A percentile compares a stretch with the other conserved stretches of the same genome.
phyloP scores from a whole-genome alignment of 139 green algal genomes.

The Chlamydomonas asymmetrica region DNA sequence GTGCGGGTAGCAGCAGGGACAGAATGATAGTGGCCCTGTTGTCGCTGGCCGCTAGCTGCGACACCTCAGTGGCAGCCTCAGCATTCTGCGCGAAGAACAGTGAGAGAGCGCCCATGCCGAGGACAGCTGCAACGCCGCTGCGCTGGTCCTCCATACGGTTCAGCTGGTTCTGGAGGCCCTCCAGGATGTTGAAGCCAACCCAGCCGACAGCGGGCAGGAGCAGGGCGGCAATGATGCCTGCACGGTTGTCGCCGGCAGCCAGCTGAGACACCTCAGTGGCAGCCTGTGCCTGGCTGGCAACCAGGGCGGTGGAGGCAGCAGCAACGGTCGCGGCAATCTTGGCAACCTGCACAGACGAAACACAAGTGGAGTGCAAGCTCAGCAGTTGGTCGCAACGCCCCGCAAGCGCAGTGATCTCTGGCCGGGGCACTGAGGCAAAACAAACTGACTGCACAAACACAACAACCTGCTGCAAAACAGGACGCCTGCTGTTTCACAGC shows the following conservation, averaged over 20 bases:
- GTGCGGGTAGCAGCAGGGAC: constrained; percentile 46
- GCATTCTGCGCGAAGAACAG: constrained; percentile 52
- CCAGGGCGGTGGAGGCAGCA: too few species aligned
- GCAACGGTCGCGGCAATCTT: too few species aligned
- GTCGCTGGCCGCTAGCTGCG: constrained; percentile 69
- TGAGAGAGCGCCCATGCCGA: constrained; percentile 37
- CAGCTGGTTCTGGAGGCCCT: constrained; percentile 63
- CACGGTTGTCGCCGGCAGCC: constrained; percentile 58
- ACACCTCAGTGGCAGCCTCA: constrained; percentile 74
- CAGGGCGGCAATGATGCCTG: constrained; percentile 45
- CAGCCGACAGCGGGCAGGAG: constrained; percentile 70
- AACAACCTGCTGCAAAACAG: too few species aligned
- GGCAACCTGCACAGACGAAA: too few species aligned
- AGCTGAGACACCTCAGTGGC: constrained; percentile 65
- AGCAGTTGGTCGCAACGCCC: too few species aligned
- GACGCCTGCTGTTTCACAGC: too few species aligned
- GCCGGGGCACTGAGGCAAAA: too few species aligned
- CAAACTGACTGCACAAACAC: too few species aligned
- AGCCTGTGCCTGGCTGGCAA: constrained; percentile 16
- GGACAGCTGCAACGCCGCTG: constrained; percentile 23
- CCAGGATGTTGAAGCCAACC: constrained; percentile 78
- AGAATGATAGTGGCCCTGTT: constrained; percentile 56
- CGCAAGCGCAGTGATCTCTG: too few species aligned
- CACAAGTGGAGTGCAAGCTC: too few species aligned
- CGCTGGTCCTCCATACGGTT: constrained; percentile 53